Percentiles rank a stretch among this genome's conserved stretches.
phyloP scores from a whole-genome alignment of 106 monocot genomes.

The Dendrobium catenatum region DNA sequence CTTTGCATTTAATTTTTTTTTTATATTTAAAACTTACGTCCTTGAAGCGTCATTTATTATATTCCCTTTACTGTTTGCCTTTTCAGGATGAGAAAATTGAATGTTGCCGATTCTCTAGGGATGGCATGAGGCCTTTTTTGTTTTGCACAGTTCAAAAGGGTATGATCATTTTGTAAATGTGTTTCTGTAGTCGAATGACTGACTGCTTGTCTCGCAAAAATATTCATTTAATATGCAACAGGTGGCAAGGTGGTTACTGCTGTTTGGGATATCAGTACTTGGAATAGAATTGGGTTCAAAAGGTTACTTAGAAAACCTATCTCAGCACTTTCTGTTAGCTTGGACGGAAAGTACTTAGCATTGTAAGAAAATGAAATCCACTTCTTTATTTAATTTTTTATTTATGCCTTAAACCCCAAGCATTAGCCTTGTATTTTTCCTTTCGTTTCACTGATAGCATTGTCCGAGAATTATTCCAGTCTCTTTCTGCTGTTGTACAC shows the following conservation, averaged over 20 bases:
- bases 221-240: conserved; percentile 13
- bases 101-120: conserved; percentile 94
- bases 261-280: conserved; percentile 92
- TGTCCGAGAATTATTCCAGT: background rate
- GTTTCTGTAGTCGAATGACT: background rate
- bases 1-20: background rate
- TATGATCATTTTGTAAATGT: conserved; percentile 16
- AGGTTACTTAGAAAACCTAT: conserved; percentile 62
- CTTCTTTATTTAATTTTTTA: background rate
- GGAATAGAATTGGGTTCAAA: conserved; percentile 90
- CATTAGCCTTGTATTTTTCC: background rate
- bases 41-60: background rate
- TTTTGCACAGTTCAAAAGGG: conserved; percentile 85
- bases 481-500: background rate
- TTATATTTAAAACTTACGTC: background rate
- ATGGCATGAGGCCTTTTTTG: conserved; percentile 87
- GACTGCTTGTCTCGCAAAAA: background rate
- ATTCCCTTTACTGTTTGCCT: background rate
- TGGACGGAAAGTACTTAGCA: conserved; percentile 90
- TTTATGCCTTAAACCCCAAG: no score
- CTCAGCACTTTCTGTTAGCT: conserved; percentile 78
- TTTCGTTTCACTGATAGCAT: background rate
- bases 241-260: conserved; percentile 44
- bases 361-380: conserved; percentile 48
- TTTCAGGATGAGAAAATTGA: conserved; percentile 92